phyloP scores from a whole-genome alignment of 2,329 filamentous ascomycete genomes.

The Byssothecium circinans region DNA sequence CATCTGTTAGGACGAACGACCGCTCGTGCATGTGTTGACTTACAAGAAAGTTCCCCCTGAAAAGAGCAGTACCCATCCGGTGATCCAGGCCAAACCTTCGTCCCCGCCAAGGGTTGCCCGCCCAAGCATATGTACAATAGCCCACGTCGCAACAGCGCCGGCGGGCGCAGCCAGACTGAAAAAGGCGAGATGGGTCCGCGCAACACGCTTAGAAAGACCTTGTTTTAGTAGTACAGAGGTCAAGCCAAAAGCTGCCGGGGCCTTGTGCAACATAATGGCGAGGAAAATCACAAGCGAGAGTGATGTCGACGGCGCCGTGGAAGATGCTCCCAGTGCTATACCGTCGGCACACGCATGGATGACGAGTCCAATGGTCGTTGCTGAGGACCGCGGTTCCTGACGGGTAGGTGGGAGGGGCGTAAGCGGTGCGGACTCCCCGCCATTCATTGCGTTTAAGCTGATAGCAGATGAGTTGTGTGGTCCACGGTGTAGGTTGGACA shows the following conservation, averaged over 20 bases:
- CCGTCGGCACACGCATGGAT: slow-evolving; percentile 95
- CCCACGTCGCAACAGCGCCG: slow-evolving; percentile 81
- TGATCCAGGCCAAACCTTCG: slow-evolving; percentile 77
- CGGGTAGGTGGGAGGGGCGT: slow-evolving; percentile 8
- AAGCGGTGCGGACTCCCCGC: slow-evolving; percentile 23
- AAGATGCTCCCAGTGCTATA: slow-evolving; percentile 91
- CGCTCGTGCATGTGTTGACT: slow-evolving; percentile 43
- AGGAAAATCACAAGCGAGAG: slow-evolving; percentile 91
- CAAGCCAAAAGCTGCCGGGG: slow-evolving; percentile 90
- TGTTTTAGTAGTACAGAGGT: slow-evolving; percentile 90
- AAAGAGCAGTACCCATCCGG: slow-evolving; percentile 90
- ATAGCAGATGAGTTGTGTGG: slow-evolving; percentile 45
- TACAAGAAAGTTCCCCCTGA: slow-evolving; percentile 94
- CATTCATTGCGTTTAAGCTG: slow-evolving; percentile 34
- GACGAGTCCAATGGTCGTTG: slow-evolving; percentile 83
- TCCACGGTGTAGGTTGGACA: slow-evolving; percentile 72
- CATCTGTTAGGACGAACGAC: not conserved
- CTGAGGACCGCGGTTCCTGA: slow-evolving; percentile 23
- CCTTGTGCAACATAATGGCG: slow-evolving; percentile 97
- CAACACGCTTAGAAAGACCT: slow-evolving; percentile 82
- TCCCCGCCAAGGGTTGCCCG: slow-evolving; percentile 61
- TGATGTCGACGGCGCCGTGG: slow-evolving; percentile 58
- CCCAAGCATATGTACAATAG: slow-evolving; percentile 73
- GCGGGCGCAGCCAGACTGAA: slow-evolving; percentile 90
- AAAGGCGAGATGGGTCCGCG: slow-evolving; percentile 80